A percentile compares a stretch with the other conserved stretches of the same genome.
These are phyloP conservation scores for Podospora tetraspora DNA, from an alignment of 495 filamentous ascomycete species.

Conservation along the genomic window DNA sequence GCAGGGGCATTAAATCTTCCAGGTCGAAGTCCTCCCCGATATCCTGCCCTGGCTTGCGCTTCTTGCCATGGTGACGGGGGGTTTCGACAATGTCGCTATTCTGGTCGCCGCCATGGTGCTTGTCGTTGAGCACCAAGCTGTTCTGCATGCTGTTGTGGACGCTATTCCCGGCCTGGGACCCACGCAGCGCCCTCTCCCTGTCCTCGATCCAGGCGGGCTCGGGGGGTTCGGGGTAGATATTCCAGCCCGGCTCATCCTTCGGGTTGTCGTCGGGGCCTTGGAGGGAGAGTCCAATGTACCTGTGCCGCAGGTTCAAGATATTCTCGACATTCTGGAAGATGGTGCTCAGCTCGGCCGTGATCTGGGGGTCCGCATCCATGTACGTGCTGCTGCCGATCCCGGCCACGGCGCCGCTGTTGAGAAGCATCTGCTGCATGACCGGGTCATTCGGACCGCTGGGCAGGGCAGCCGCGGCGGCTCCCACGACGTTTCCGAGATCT, in stretches of 20 bases:
- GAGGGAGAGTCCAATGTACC: constrained; percentile 81
- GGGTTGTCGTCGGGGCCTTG: constrained; percentile 79
- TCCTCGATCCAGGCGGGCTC: constrained; percentile 83
- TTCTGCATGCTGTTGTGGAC: constrained; percentile 50
- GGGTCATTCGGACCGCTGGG: constrained; percentile 28
- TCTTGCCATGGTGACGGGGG: constrained; percentile 39
- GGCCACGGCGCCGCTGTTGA: constrained; percentile 23
- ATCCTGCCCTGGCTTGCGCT: constrained; percentile 81
- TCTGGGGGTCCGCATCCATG: constrained; percentile 57
- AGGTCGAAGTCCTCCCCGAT: constrained; percentile 77
- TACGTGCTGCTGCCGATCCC: constrained; percentile 39
- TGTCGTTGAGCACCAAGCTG: constrained; percentile 47
- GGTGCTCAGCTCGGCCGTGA: constrained; percentile 71
- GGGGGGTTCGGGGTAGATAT: constrained; percentile 84
- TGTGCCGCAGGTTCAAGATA: constrained; percentile 77
- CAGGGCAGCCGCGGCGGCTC: constrained; percentile 24
- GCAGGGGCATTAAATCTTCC: constrained; percentile 66
- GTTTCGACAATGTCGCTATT: constrained; percentile 16
- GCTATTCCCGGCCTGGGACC: constrained; percentile 35
- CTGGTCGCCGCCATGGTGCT: constrained; percentile 18
- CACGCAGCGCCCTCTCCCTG: constrained; percentile 42
- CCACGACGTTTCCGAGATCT: constrained; percentile 7
- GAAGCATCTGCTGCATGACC: constrained; percentile 25
- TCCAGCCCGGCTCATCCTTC: constrained; percentile 76
- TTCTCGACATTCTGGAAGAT: constrained; percentile 87